Evolutionary conservation across 1,139 yeast species (phyloP), one percentile per base, ranked within the genome.

Genomic region (Meyerozyma athensensis): DNA sequence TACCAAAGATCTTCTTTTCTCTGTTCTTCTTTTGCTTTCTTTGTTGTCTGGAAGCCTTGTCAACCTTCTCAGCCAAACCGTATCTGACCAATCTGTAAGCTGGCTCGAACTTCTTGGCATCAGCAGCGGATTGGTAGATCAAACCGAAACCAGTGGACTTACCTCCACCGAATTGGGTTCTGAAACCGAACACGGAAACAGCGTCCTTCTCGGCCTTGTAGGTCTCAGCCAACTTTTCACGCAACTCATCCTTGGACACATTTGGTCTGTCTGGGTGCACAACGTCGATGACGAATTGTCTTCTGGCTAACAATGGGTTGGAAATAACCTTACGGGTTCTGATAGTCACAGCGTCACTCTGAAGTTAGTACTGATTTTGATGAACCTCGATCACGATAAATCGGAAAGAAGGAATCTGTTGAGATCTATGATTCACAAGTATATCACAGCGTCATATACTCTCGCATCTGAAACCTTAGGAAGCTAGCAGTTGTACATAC

Each of bases 11-110:
- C 86, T 92, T 92, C 89, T 84, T 83, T 66, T 86, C 96, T 83
- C 97, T 90, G 96, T 92, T 92, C 92, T 92, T 92, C 90, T 86
- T 87, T 85, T 92, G 98, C 79, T 94, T 94, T 82, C 98, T 89
- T 81, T 94, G 98, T 81, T 90, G 97, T 89, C 97, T 89, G 62
- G 97, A 87, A 63, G 96, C 79, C 81, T 87, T 89, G 74, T 92
- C 97, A 63, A 83, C 89, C 82, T 86, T 87, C 59, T 77, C 77
- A 68, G 96, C 97, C 70, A 90, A 81, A 65, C 97, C 98, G 80
- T 86, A 86, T 86, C 99, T 92, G 63, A 92, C 96, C 68, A 89
- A 87, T 80, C 99, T 90, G 95, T 92, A 92, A 59, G 89, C 69
- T 79, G 99, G 98, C 80, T 92, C 99, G 73, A 92, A 92, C 77